Base-by-base conservation (phyloP, 1,139 yeast species). In the Debaryomyces fabryi region DNA sequence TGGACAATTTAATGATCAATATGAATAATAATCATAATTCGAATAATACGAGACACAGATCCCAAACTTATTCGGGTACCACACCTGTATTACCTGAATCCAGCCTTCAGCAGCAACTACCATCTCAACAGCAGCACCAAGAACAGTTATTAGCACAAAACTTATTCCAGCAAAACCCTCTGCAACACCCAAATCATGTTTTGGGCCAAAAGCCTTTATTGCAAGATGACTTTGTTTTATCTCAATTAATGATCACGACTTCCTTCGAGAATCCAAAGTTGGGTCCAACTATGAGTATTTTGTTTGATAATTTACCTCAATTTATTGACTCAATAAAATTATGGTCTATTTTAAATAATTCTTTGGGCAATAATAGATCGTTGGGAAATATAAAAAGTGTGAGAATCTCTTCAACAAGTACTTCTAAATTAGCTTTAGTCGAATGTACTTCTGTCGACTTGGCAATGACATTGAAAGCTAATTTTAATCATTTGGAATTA, bases 401-500 rank as follows among this genome's bases (percentile, higher is more conserved):
- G 7, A 78, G 91, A 47, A 76, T 90, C 18, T 63, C 81, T 8
- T 64, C 68, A 7, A 68, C 79, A n/a, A 68, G 61, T 32, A 62
- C 71, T 7, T 67, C 74, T 13, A 71, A 71, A 48, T 57, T 74
- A 59, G 95, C 95, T 0, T 75, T 90, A 53, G 85, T 88, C 29
- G 95, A 88, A 64, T 91, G 89, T 67, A 74, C 80, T 4, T 73
- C 78, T 34, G 70, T 87, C 12, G 96, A 89, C 42, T 73, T 83
- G 36, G 96, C 98, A 10, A 82, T 88, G 76, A 79, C 77, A 41
- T 89, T 96, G 44, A 85, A 85, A 60, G 86, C 88, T 4, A 82
- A 77, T 44, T 79, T 91, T 60, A 88, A 87, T 60, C 96, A 91
- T 54, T 83, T 85, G 57, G 97, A 92, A 62, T 74, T 93, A 36